Base-by-base conservation (phyloP, 2,329 filamentous ascomycete species). In the Clarireedia paspali region DNA sequence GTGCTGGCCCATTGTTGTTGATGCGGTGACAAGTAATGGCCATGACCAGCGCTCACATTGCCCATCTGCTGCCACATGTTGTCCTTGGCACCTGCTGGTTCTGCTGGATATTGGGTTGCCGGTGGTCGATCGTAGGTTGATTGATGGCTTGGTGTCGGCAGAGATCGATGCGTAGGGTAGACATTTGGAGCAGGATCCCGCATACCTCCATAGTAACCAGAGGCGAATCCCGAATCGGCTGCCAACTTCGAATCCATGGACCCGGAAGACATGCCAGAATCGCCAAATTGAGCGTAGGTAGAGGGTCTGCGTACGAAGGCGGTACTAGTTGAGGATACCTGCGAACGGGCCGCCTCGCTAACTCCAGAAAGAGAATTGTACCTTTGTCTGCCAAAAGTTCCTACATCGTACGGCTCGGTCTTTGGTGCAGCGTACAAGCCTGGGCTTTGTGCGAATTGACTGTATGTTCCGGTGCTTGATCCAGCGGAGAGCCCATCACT, bases 1-100 rank as follows among this genome's bases (percentile, higher is more conserved):
- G 64, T 61, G 51, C 62, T 64, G 30, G 66, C 61, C 66, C 66
- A 69, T 40, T 60, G 58, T 53, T 65, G 60, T 20, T 67, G 65
- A 27, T 59, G 50, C 2, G 59, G 24, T 17, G 53, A 47, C 39
- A 64, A 59, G 34, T 65, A 67, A 49, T 68, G 66, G 17, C 62
- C 65, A 54, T 68, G 67, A 10, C 66, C 65, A 38, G 60, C 42
- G 47, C 63, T 64, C 12, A 60, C 40, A 50, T 67, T 66, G 7
- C 66, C 66, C 36, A 64, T 60, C 23, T 42, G 39, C 23, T 53
- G 36, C 50, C 50, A 48, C 38, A 10, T 38, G 24, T 27, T 53
- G 42, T 34, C 30, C 30, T 34, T 34, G 30, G 30, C 30, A 12
- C 30, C 12, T 12, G 12, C 30, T 34, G 30, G 30, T 12, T 34